Evolutionary conservation across 495 filamentous ascomycete genomes (phyloP).

Genomic region (Aspergillus diversus): DNA sequence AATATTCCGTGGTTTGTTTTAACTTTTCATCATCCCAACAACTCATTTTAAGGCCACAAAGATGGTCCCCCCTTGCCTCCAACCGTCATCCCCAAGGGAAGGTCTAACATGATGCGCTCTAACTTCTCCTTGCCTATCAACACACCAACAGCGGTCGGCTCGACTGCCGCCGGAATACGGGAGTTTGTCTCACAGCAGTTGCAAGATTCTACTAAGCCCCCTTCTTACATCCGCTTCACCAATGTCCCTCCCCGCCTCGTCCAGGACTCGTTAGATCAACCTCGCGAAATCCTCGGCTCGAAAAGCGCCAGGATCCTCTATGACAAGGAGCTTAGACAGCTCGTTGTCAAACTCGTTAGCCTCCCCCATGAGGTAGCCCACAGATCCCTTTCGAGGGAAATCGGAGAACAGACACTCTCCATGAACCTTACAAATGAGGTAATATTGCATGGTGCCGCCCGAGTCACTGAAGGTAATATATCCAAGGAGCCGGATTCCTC

Average conservation of each 20-base stretch:
- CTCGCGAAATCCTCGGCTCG: not conserved
- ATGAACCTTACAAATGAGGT: not conserved
- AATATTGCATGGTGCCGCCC: not conserved
- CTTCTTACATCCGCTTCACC: not conserved
- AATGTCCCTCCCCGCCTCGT: not conserved
- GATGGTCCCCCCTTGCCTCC: not conserved
- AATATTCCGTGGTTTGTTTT: not conserved
- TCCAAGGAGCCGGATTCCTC: conserved; percentile 8
- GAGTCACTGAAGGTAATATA: not conserved
- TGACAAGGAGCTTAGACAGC: not conserved
- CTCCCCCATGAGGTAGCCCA: not conserved
- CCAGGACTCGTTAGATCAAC: not conserved
- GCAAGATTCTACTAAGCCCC: not conserved
- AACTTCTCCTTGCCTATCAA: not conserved
- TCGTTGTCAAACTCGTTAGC: not conserved
- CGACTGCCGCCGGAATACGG: not conserved
- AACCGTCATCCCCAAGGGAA: not conserved
- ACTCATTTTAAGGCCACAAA: not conserved
- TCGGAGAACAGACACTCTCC: not conserved
- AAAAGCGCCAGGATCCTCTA: not conserved
- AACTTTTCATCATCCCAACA: not conserved
- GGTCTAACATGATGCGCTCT: not conserved
- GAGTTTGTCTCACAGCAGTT: not conserved
- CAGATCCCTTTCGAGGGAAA: not conserved
- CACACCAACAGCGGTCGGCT: not conserved